Percentiles rank a stretch among this genome's conserved stretches.
phyloP scores from a whole-genome alignment of 2,329 filamentous ascomycete species.

The Setomelanomma holmii region DNA sequence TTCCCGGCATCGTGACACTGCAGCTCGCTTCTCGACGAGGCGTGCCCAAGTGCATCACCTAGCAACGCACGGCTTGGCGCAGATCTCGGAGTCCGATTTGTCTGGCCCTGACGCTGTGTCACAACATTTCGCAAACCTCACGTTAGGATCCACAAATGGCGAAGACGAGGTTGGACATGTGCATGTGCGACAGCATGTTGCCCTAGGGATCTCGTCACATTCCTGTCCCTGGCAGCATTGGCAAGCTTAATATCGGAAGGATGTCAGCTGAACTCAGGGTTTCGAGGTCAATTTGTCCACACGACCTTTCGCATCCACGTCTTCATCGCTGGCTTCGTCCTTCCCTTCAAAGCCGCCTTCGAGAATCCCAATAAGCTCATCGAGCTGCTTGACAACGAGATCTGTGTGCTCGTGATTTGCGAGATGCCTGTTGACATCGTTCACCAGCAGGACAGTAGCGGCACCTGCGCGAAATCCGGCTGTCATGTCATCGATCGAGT shows the following conservation, averaged over 20 bases:
- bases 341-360: conserved; percentile 74
- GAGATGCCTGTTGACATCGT: conserved; percentile 78
- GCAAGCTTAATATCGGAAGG: too few species aligned
- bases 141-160: too few species aligned
- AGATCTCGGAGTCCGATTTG: background rate
- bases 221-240: too few species aligned
- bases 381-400: conserved; percentile 70
- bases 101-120: background rate
- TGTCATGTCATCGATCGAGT: conserved; percentile 89
- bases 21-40: background rate
- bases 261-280: too few species aligned
- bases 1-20: background rate
- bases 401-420: conserved; percentile 78
- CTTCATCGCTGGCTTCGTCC: conserved; percentile 34
- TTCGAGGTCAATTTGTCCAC: too few species aligned
- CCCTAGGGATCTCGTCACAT: too few species aligned
- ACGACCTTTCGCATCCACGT: conserved; percentile 31
- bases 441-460: conserved; percentile 86
- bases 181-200: too few species aligned
- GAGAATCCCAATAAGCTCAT: conserved; percentile 77
- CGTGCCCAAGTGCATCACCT: background rate
- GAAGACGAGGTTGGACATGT: too few species aligned
- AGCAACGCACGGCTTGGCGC: background rate
- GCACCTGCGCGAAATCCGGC: conserved; percentile 84
- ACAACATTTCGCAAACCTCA: too few species aligned